Evolutionary conservation across 164 flowering plant species (phyloP), one percentile per base, ranked within the genome.

Genomic region (Aristolochia fimbriata): DNA sequence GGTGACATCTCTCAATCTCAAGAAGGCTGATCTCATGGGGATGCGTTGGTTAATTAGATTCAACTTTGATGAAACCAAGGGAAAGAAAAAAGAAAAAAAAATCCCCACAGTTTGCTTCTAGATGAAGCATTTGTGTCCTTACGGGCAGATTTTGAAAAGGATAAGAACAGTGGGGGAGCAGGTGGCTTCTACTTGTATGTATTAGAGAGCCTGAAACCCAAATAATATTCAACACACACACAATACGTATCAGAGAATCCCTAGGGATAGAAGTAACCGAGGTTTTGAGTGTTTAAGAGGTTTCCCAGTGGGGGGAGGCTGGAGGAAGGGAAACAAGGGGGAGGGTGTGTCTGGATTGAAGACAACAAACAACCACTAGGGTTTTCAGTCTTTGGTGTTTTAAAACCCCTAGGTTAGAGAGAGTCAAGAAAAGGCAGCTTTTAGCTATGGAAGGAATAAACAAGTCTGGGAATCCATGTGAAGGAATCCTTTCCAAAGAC

Each of bases 271-370:
- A n/a, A n/a, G n/a, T n/a, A n/a, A n/a, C n/a, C n/a, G n/a, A 3
- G 23, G 55, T 27, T 52, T 16, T 21, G 55, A 8, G 23, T 51
- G n/a, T 3, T 31, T 31, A 3, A 3, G n/a, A 37, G 43, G 11
- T 37, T 37, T 37, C 43, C 43, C 30, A 52, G 55, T 23, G 55
- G 27, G 58, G 30, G 30, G 30, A 55, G 30, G 58, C 17, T 55
- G 58, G 58, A 55, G 15, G 43, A 19, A 23, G 43, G 58, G 58
- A 55, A 55, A 55, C 58, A 55, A 55, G 19, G 58, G 13, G 13
- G 27, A 19, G 31, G 45, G 45, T 4, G 58, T 55, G 58, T 55
- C 58, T 27, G 58, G 20, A 22, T 17, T 27, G 15, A 31, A 55
- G 41, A 24, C 30, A 55, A 23, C 55, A 52, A 24, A 24, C 30